Evolutionary conservation across 148 eudicot genomes (phyloP).

Genomic region (Polygonum aviculare): DNA sequence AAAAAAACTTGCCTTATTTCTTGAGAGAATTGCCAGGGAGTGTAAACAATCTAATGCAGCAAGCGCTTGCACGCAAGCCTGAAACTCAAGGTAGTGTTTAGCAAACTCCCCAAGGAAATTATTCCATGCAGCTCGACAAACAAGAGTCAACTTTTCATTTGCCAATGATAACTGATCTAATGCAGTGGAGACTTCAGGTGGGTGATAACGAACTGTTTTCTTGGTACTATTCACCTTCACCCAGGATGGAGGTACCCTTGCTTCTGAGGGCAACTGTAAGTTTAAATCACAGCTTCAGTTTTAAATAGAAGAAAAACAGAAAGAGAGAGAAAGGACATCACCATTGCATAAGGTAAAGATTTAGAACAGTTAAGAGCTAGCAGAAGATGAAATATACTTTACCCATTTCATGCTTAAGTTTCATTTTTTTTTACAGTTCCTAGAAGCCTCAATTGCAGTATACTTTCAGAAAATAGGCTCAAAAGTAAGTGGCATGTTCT

Average conservation of each 20-base stretch:
- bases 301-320: not conserved
- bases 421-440: not conserved
- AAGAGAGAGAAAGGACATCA: not conserved
- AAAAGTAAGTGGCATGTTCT: not conserved
- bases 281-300: not conserved
- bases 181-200: constrained; percentile 74
- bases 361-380: not conserved
- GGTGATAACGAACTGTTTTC: constrained; percentile 87
- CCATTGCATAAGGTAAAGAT: not conserved
- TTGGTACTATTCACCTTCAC: constrained; percentile 89
- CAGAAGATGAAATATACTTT: not conserved
- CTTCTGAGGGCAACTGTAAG: constrained; percentile 62
- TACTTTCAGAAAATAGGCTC: not conserved
- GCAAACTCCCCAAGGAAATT: constrained; percentile 53
- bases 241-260: constrained; percentile 75
- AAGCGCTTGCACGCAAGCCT: constrained; percentile 82
- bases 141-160: constrained; percentile 67
- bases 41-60: constrained; percentile 85
- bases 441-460: not conserved
- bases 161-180: constrained; percentile 69
- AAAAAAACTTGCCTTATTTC: constrained; percentile 43
- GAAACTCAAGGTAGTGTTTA: constrained; percentile 61
- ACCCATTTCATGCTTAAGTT: not conserved
- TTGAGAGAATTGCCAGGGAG: constrained; percentile 76
- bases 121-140: constrained; percentile 75